Evolutionary conservation across 768 basidiomycete species (phyloP).

Genomic region (Exidia glandulosa): DNA sequence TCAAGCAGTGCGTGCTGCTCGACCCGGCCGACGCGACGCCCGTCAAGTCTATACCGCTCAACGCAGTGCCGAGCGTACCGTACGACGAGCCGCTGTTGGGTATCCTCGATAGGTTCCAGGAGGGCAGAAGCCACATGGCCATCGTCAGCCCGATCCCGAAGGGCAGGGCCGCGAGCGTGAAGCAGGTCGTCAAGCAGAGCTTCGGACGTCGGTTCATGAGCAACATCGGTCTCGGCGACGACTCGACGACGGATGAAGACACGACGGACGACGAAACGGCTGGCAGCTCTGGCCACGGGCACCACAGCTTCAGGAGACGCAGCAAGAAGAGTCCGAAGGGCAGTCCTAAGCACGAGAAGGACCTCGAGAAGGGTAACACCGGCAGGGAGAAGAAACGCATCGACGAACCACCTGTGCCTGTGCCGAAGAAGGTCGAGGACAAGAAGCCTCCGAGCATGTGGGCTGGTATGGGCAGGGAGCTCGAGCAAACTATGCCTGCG

Average conservation of each 20-base stretch:
- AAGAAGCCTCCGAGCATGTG: conserved; percentile 4
- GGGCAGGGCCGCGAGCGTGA: conserved; percentile 30
- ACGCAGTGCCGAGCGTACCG: conserved; percentile 78
- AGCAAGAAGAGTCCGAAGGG: conserved; percentile 12
- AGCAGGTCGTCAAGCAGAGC: conserved; percentile 71
- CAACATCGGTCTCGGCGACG: conserved; percentile 63
- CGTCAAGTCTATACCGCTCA: conserved; percentile 70
- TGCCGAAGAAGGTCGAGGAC: conserved; percentile 9
- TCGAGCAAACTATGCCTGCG: conserved; percentile 81
- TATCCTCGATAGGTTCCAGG: conserved; percentile 82
- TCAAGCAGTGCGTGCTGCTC: conserved; percentile 80
- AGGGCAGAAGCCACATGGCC: conserved; percentile 86
- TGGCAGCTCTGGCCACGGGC: conserved; percentile 7
- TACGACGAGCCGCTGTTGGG: conserved; percentile 77
- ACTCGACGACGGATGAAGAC: conserved; percentile 19
- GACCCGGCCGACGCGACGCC: conserved; percentile 80
- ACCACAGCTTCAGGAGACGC: conserved; percentile 7
- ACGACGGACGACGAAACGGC: conserved; percentile 34
- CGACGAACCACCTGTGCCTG: no score
- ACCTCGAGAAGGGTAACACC: conserved; percentile 15
- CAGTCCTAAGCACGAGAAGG: conserved; percentile 5
- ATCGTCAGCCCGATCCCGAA: conserved; percentile 42
- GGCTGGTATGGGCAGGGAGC: conserved; percentile 2
- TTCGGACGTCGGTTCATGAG: conserved; percentile 68
- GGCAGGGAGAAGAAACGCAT: conserved; percentile 8